These are phyloP conservation scores for Pleurotus salmoneostramineus DNA, from an alignment of 768 basidiomycete species.

Conservation along the genomic window DNA sequence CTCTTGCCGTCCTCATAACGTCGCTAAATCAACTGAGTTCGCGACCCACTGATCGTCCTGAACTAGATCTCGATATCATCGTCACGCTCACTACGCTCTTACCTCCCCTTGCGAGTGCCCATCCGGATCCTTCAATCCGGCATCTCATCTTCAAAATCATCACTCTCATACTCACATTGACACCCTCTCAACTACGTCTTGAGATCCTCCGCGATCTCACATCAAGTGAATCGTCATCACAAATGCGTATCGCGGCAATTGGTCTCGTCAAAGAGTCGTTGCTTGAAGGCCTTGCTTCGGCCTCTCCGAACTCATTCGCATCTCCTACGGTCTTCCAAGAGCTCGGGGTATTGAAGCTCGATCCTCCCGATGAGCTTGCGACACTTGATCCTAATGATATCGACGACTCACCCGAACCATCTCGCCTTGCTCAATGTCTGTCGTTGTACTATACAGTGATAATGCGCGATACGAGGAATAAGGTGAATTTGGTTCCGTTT, in stretches of 20 bases:
- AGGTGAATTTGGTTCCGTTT: conserved; percentile 28
- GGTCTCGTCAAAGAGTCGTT: conserved; percentile 67
- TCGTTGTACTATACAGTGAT: conserved; percentile 67
- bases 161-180: conserved; percentile 44
- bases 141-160: conserved; percentile 61
- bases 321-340: conserved; percentile 51
- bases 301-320: conserved; percentile 41
- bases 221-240: conserved; percentile 45
- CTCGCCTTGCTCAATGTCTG: conserved; percentile 61
- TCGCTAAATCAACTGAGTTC: conserved; percentile 22
- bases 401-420: conserved; percentile 51
- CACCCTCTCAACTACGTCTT: conserved; percentile 42
- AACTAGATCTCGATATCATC: conserved; percentile 40
- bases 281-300: conserved; percentile 39
- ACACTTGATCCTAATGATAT: conserved; percentile 34
- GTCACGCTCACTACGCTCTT: conserved; percentile 46
- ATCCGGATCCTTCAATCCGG: conserved; percentile 54
- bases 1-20: conserved; percentile 51
- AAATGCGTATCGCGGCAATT: conserved; percentile 67
- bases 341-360: conserved; percentile 61
- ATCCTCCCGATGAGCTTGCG: conserved; percentile 51
- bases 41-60: conserved; percentile 9
- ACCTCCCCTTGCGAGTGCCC: conserved; percentile 54
- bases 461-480: conserved; percentile 52
- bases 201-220: conserved; percentile 54